Evolutionary conservation across 2,329 filamentous ascomycete species (phyloP), one percentile per base, ranked within the genome.

Genomic region (Colletotrichum sp.): DNA sequence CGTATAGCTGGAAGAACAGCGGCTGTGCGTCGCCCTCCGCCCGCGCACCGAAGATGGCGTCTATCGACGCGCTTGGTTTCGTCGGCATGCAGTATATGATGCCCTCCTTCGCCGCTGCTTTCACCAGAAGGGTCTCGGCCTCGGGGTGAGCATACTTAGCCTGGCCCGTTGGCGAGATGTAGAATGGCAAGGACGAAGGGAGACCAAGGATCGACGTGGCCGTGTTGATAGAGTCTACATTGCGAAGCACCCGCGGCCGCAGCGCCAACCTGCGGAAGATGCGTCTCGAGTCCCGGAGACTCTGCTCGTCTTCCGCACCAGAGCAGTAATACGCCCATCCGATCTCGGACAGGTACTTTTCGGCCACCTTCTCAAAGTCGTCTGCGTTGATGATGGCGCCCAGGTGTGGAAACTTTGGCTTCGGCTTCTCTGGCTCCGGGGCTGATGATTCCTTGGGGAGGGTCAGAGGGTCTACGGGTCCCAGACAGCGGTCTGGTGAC

Each of bases 191-290:
- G 26, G 85, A 86, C 67, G 90, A 86, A 6, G 84, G 81, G 28
- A 87, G 82, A 0, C 92, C 92, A 1, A 94, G 84, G 30, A 94
- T 90, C 16, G 82, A 88, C 2, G 91, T 89, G 5, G 80, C 80
- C 0, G 89, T 88, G 78, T 88, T 83, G 96, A 88, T 0, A 90
- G 92, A 1, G 94, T 96, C 13, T 90, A 90, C 18, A 86, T 98
- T 94, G 78, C 96, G 88, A 84, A 98, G 97, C 57, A 98, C 90
- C 30, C 95, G 89, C 12, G 95, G 95, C 15, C 95, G 92, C 7
- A 98, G 89, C 28, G 73, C 64, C 79, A 98, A 96, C 75, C 91
- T 90, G 44, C 90, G 90, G 84, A 95, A 98, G 30, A 94, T 93
- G 30, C 88, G 84, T 80, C 92, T 94, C 86, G 98, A 98, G 84